Conservation (phyloP, 2,329 filamentous ascomycete genomes). For the Didymella pomorum region DNA sequence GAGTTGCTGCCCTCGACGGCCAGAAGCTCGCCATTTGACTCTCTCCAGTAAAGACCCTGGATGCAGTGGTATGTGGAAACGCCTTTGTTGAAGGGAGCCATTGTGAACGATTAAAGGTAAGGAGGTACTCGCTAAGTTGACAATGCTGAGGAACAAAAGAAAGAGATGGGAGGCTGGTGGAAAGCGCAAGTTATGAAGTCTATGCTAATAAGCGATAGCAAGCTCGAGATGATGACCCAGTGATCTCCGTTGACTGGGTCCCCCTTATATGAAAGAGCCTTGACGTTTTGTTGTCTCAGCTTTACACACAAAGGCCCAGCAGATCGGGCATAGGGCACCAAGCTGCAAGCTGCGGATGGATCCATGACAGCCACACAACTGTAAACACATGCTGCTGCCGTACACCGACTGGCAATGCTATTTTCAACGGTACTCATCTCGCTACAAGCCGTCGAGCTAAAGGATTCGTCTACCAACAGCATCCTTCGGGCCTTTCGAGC, state of each 20-base stretch:
- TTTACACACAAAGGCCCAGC: slow-evolving; percentile 22
- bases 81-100: slow-evolving; percentile 42
- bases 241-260: background rate
- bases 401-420: slow-evolving; percentile 28
- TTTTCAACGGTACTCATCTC: slow-evolving; percentile 30
- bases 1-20: slow-evolving; percentile 38
- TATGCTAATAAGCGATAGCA: slow-evolving; percentile 17
- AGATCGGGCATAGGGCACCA: slow-evolving; percentile 22
- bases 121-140: slow-evolving; percentile 14
- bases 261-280: slow-evolving; percentile 30
- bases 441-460: slow-evolving; percentile 22
- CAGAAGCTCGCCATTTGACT: slow-evolving; percentile 33
- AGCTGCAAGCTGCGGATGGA: slow-evolving; percentile 34
- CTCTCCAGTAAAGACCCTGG: slow-evolving; percentile 42
- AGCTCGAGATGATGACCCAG: slow-evolving; percentile 15
- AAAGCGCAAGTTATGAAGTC: slow-evolving; percentile 11
- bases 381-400: slow-evolving; percentile 21
- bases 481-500: slow-evolving; percentile 9
- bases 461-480: slow-evolving; percentile 20
- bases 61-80: slow-evolving; percentile 40
- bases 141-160: slow-evolving; percentile 18
- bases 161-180: slow-evolving; percentile 10
- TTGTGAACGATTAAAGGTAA: slow-evolving; percentile 24
- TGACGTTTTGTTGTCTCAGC: slow-evolving; percentile 23
- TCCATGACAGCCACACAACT: slow-evolving; percentile 26